Evolutionary conservation across 176 grass and related monocot species (phyloP), one percentile per base, ranked within the genome.

Genomic region (Eragrostis nindensis): DNA sequence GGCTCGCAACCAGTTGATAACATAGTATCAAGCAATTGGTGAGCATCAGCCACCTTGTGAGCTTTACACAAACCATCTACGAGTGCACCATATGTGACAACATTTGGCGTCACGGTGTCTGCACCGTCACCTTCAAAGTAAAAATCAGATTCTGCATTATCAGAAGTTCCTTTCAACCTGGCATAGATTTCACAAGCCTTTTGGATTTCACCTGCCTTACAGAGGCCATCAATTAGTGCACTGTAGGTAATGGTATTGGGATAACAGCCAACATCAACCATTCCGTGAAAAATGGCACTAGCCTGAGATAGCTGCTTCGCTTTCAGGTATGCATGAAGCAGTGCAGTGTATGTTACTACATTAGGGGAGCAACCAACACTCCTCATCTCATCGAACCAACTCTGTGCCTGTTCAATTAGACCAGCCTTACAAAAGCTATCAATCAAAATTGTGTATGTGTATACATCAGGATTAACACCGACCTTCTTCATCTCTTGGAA

Each of bases 281-380:
- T 99, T 79, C 57, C 80, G 40, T 93, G 73, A 57, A 99, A 95
- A 74, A 95, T 81, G 44, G 76, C 80, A 84, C 87, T 95, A 84
- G 92, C 92, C 75, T 91, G 81, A 44, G 56, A 48, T 71, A 95
- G 61, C 77, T 80, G 84, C 68, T 93, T 99, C 8, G 84, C 63
- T 91, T 99, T 99, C 72, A 99, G 81, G 63, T 93, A 95, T 89
- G 92, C 92, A 86, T 99, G 96, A 86, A 99, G 82, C 62, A 99
- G 74, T 52, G 90, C 91, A 85, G 96, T 99, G 80, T 93, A 99
- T 16, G 96, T 95, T 46, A 89, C 96, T 32, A 95, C 96, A 70
- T 77, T 99, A 61, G 96, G 92, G 77, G 85, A 80, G 70, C 92
- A 93, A 52, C 90, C 87, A 25, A 84, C 75, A 53, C 62, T 91